Base-by-base conservation (phyloP, 768 basidiomycete genomes). In the Hygrocybe punicea region DNA sequence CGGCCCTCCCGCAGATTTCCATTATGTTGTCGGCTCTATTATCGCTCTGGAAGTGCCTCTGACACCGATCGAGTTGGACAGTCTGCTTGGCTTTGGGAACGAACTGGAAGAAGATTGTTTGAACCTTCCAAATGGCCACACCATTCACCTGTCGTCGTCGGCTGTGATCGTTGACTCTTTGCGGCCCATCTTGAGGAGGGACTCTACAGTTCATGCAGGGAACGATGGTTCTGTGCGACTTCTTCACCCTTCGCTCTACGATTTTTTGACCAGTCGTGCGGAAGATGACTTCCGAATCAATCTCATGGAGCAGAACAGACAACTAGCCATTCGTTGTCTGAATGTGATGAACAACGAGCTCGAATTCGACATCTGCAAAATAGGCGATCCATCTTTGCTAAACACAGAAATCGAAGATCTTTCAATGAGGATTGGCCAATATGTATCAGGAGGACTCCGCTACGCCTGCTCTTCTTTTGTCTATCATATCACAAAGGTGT, bases 161-260 rank as follows among this genome's bases (percentile, higher is more conserved):
- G 47, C 14, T n/a, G 8, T 29, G 6, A 21, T 48, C 25, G 14
- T 48, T 16, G 8, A 21, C 21, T 14, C 11, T 19, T 29, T 48
- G 47, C 19, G 47, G 19, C 6, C 47, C 47, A 19, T 48, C 19
- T 29, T 48, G 24, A 17, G 25, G 24, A n/a, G 8, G 14, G 47
- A 48, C 25, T 14, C 47, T 17, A 23, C 47, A 10, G 19, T 8
- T 24, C 16, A n/a, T n/a, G 16, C 9, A n/a, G 10, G 19, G 19
- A 35, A 55, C n/a, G 19, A 46, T 17, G 58, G 63, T 17, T 63
- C 65, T 36, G 67, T 73, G 40, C 63, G 56, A 14, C 62, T 71
- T 2, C 64, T 68, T 57, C 72, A 73, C 51, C 67, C 71, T 0
- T 72, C 71, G 21, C 71, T 73, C 24, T 60, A 59, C 6, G 72